Percentiles rank a stretch among this genome's conserved stretches.
Conservation (phyloP, 768 basidiomycete species). For the Podaxis pistillaris region DNA sequence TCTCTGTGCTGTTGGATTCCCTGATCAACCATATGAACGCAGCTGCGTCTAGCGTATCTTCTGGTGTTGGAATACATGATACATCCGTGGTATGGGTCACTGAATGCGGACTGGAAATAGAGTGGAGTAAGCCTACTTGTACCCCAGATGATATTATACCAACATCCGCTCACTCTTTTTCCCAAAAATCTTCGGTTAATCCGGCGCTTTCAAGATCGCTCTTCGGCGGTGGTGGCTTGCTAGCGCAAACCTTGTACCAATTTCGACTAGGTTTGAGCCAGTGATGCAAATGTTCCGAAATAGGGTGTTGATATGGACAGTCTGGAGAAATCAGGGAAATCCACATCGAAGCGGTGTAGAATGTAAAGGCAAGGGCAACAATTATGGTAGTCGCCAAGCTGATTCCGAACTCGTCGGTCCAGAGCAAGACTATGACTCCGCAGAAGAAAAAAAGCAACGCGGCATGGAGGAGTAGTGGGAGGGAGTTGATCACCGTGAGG, state of each 20-base stretch:
- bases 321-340: constrained; percentile 37
- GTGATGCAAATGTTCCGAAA: constrained; percentile 32
- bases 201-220: background rate
- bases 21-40: constrained; percentile 38
- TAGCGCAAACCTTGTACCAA: background rate
- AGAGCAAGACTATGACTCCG: constrained; percentile 39
- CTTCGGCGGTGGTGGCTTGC: background rate
- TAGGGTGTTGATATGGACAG: constrained; percentile 41
- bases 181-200: background rate
- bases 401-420: constrained; percentile 33
- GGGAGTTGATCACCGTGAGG: constrained; percentile 34
- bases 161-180: background rate
- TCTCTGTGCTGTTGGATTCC: constrained; percentile 31
- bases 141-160: background rate
- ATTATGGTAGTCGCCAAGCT: constrained; percentile 33
- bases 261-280: constrained; percentile 14
- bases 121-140: background rate
- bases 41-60: constrained; percentile 36
- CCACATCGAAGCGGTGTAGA: constrained; percentile 37
- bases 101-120: background rate
- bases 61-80: constrained; percentile 10
- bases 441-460: constrained; percentile 42
- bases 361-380: constrained; percentile 32
- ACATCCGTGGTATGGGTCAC: background rate
- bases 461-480: constrained; percentile 39